Base-by-base conservation (phyloP, 2,329 filamentous ascomycete species). In the Shiraia bambusicola region DNA sequence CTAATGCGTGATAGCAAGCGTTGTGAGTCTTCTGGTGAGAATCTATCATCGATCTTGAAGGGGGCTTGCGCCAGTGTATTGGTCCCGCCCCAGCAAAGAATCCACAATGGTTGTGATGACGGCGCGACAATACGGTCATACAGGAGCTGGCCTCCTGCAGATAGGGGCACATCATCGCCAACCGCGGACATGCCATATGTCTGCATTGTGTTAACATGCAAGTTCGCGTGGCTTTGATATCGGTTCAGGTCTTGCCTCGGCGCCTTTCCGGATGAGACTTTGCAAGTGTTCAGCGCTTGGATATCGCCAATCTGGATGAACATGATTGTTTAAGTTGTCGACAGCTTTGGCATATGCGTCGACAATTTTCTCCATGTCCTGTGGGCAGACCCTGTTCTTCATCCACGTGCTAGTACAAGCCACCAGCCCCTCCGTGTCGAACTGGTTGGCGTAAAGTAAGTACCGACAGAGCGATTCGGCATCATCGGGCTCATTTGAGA, bases 71-170 rank as follows among this genome's bases (percentile, higher is more conserved):
- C 77, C 3, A 80, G 70, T 2, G 74, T 71, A 42, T 79, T 80
- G 17, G 73, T 71, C 12, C 77, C 77, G 10, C 76, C 77, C 78
- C 77, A 80, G 51, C 68, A 67, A 1, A 79, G 67, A 4, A 79
- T 63, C 74, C 76, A 80, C 4, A 80, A 67, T 3, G 75, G 74
- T 8, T 73, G 63, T 1, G 63, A 58, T 1, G 65, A 69, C 1
- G 63, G 61, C 13, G 63, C 56, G 17, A 70, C 51, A 1, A 76
- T 67, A 4, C 66, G 63, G 3, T 70, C 54, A 13, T 76, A 65
- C 4, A 80, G 71, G 1, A 77, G 59, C 36, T 74, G 52, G 6
- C 63, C 70, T 12, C 76, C 76, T 22, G 69, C 59, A 39, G 72
- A 75, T 3, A 74, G 57, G 4, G 65, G 58, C 4, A 55, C 42